phyloP scores from a whole-genome alignment of 306 rosid genomes.

The Cicer bijugum region DNA sequence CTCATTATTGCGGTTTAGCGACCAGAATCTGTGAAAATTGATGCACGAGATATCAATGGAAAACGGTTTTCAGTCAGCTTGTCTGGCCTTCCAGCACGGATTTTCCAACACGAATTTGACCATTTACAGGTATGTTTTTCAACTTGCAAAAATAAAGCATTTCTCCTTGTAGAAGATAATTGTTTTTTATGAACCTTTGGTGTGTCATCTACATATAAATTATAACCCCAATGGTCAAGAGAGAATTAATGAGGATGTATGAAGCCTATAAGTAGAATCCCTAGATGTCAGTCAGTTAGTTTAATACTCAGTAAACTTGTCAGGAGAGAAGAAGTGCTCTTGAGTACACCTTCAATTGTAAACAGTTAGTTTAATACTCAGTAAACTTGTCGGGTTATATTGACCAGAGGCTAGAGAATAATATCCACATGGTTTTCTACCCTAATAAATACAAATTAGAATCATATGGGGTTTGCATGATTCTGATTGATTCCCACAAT shows the following conservation, averaged over 20 bases:
- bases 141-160: constrained; percentile 10
- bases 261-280: not conserved
- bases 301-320: not conserved
- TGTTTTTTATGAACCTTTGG: constrained; percentile 1
- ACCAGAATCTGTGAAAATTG: constrained; percentile 85
- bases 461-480: not conserved
- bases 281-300: not conserved
- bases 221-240: not conserved
- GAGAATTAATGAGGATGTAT: not conserved
- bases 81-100: constrained; percentile 85
- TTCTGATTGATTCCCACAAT: constrained; percentile 4
- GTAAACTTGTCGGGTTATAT: not conserved
- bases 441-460: not conserved
- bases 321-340: not conserved
- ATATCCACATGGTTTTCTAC: not conserved
- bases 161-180: not conserved
- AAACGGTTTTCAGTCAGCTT: constrained; percentile 64
- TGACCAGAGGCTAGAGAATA: not conserved
- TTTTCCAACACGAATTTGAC: constrained; percentile 95
- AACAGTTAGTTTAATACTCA: not conserved
- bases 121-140: constrained; percentile 73
- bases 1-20: constrained; percentile 58
- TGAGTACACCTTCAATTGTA: not conserved
- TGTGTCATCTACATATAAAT: constrained; percentile 6
- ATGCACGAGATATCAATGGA: constrained; percentile 75